Conservation (phyloP, 768 basidiomycete genomes). For the Hericium rajendrae region DNA sequence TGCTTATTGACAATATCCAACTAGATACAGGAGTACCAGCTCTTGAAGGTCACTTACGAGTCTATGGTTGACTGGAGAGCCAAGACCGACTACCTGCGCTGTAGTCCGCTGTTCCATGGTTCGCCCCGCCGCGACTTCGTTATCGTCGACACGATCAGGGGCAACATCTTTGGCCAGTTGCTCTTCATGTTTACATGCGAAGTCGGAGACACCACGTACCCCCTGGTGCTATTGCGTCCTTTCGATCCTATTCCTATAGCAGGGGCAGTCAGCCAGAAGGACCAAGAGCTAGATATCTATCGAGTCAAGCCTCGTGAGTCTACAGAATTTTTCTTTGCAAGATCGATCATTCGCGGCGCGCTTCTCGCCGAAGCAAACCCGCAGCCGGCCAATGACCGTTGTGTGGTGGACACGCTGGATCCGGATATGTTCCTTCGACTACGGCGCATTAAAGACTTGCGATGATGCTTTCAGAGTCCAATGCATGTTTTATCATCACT, state of each 20-base stretch:
- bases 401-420: constrained; percentile 22
- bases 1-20: neutral
- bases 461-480: no score
- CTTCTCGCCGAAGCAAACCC: constrained; percentile 15
- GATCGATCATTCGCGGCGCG: constrained; percentile 23
- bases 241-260: constrained; percentile 6
- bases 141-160: constrained; percentile 15
- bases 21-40: constrained; percentile 12
- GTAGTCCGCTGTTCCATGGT: constrained; percentile 12
- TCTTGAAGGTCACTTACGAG: constrained; percentile 12
- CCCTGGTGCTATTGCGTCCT: constrained; percentile 18
- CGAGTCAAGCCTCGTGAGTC: constrained; percentile 4
- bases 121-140: constrained; percentile 15
- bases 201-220: constrained; percentile 7
- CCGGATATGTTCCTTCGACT: neutral
- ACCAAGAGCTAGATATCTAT: constrained; percentile 19
- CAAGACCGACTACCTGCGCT: constrained; percentile 10
- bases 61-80: constrained; percentile 13
- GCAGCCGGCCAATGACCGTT: constrained; percentile 6
- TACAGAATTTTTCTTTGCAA: constrained; percentile 17
- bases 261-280: neutral
- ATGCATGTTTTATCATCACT: no score
- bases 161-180: constrained; percentile 15
- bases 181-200: constrained; percentile 17
- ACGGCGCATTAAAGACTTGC: no score